Conservation (phyloP, 345 rosid species). For the Euphorbia lathyris region DNA sequence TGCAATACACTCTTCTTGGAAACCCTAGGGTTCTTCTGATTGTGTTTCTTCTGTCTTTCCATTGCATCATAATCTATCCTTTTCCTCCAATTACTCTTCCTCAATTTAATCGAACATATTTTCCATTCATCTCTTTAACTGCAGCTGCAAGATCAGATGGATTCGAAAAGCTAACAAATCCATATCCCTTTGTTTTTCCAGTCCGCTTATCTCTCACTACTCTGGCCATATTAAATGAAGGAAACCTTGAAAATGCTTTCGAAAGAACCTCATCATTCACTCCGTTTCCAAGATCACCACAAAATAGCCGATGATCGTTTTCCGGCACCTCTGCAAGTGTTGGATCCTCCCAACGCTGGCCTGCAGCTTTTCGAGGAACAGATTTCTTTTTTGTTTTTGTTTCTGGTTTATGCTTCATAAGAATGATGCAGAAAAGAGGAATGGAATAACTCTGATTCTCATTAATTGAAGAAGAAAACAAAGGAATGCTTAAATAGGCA, state of each 20-base stretch:
- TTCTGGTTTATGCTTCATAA: conserved; percentile 88
- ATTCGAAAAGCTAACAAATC: conserved; percentile 92
- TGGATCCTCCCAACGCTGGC: conserved; percentile 95
- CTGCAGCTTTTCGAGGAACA: conserved; percentile 95
- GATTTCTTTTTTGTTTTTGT: conserved; percentile 90
- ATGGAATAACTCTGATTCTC: too few species aligned
- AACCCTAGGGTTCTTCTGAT: conserved; percentile 66
- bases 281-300: conserved; percentile 99
- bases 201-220: conserved; percentile 96
- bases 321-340: conserved; percentile 98
- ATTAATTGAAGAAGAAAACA: too few species aligned
- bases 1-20: conserved; percentile 77
- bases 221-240: conserved; percentile 94
- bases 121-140: conserved; percentile 94
- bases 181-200: conserved; percentile 97
- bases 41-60: conserved; percentile 65
- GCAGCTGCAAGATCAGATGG: conserved; percentile 89
- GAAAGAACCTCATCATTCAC: conserved; percentile 99
- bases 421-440: too few species aligned
- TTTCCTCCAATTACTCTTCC: conserved; percentile 98
- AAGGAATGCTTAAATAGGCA: too few species aligned
- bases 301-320: conserved; percentile 88
- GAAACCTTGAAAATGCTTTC: conserved; percentile 91
- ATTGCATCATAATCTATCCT: conserved; percentile 73
- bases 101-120: conserved; percentile 93